phyloP scores from a whole-genome alignment of 2,329 filamentous ascomycete genomes.

The Diaporthe longicolla region DNA sequence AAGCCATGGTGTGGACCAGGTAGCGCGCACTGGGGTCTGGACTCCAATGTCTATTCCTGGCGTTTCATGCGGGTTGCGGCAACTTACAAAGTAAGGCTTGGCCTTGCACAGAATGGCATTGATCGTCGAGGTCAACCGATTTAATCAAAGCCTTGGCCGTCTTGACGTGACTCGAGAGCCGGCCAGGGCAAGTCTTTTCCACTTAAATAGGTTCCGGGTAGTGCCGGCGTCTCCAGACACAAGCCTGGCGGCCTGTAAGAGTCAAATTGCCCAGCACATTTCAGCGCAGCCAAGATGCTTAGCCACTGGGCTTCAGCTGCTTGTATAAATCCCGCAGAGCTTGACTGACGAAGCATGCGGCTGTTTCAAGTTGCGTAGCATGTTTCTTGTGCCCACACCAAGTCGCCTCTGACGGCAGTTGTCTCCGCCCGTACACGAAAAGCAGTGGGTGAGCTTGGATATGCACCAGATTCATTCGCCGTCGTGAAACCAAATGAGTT shows the following conservation, averaged over 20 bases:
- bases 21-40: conserved; percentile 5
- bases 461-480: neutral
- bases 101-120: conserved; percentile 18
- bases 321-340: conserved; percentile 30
- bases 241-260: conserved; percentile 18
- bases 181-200: neutral
- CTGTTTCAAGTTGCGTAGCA: conserved; percentile 20
- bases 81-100: conserved; percentile 21
- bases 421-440: neutral
- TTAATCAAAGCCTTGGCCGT: conserved; percentile 28
- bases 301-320: conserved; percentile 30
- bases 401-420: conserved; percentile 11
- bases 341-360: conserved; percentile 23
- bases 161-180: conserved; percentile 25
- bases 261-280: conserved; percentile 20
- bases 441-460: neutral
- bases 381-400: conserved; percentile 18
- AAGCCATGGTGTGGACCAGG: conserved; percentile 17
- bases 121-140: conserved; percentile 20
- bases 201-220: conserved; percentile 24
- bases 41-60: conserved; percentile 16
- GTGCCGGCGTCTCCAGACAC: conserved; percentile 14
- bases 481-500: neutral
- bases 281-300: conserved; percentile 27
- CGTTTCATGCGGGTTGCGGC: conserved; percentile 25